A percentile compares a stretch with the other conserved stretches of the same genome.
phyloP scores from a whole-genome alignment of 2,329 filamentous ascomycete genomes.

The Biscogniauxia sp. region DNA sequence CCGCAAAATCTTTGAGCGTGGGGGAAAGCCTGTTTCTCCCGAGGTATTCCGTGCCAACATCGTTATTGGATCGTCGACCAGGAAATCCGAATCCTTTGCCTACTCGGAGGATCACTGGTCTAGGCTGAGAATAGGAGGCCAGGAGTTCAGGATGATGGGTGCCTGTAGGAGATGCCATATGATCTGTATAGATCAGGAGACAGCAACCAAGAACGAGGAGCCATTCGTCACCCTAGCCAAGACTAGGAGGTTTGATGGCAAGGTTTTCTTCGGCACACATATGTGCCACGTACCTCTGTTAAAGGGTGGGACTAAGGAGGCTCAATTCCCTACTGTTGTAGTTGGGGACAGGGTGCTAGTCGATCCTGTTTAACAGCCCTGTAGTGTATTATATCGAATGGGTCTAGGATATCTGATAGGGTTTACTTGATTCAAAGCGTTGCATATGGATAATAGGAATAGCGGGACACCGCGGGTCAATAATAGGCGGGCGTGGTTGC shows the following conservation, averaged over 20 bases:
- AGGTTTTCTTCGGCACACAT: conserved; percentile 88
- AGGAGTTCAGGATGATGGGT: conserved; percentile 70
- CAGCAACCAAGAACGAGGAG: conserved; percentile 73
- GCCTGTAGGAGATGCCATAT: conserved; percentile 90
- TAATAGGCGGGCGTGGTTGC: neutral
- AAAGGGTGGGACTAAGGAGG: conserved; percentile 22
- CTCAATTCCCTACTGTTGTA: conserved; percentile 44
- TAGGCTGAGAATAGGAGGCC: conserved; percentile 61
- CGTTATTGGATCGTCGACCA: conserved; percentile 54
- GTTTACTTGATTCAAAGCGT: neutral
- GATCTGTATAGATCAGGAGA: conserved; percentile 90
- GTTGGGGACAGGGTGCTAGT: conserved; percentile 45
- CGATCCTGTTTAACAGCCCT: conserved; percentile 12
- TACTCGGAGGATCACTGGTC: conserved; percentile 84
- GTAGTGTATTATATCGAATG: neutral
- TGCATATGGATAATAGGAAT: neutral
- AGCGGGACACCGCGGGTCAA: neutral
- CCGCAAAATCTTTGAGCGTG: conserved; percentile 60
- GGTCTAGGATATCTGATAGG: neutral
- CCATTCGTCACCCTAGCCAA: conserved; percentile 87
- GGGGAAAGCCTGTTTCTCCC: conserved; percentile 63
- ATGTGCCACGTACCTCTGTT: conserved; percentile 48
- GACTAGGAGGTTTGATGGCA: conserved; percentile 77
- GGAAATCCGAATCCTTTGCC: conserved; percentile 46
- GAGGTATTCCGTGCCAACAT: conserved; percentile 89